phyloP scores from a whole-genome alignment of 106 monocot species.

The Posidonia australis region DNA sequence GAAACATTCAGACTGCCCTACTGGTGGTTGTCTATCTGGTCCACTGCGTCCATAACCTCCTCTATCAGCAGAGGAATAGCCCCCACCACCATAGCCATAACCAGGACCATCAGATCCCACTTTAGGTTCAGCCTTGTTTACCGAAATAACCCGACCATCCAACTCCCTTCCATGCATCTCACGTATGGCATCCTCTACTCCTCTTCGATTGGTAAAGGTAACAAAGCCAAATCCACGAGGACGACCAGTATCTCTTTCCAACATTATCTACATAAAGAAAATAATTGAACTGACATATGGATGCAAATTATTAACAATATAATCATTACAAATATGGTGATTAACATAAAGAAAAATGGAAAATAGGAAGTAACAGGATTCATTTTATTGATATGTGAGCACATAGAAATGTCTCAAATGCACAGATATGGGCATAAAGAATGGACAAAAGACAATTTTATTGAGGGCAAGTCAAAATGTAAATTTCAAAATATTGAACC shows the following conservation, averaged over 20 bases:
- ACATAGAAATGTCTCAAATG: too few relatives aligned
- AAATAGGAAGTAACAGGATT: too few relatives aligned
- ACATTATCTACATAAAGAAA: conserved; percentile 50
- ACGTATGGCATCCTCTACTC: conserved; percentile 62
- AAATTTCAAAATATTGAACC: too few relatives aligned
- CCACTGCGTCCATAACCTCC: conserved; percentile 31
- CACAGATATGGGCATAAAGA: too few relatives aligned
- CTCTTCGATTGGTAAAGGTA: conserved; percentile 66
- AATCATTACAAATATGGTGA: too few relatives aligned
- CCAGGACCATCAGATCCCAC: conserved; percentile 39
- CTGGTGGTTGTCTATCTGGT: conserved; percentile 30
- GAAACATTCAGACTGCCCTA: conserved; percentile 64
- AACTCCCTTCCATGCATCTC: conserved; percentile 85
- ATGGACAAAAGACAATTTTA: too few relatives aligned
- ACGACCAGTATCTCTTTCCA: conserved; percentile 78
- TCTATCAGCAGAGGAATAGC: conserved; percentile 34
- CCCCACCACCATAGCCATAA: conserved; percentile 30
- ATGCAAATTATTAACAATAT: neutral
- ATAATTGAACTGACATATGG: neutral
- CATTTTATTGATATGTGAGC: too few relatives aligned
- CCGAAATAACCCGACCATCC: conserved; percentile 72
- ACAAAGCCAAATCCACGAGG: conserved; percentile 99
- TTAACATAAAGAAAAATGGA: too few relatives aligned
- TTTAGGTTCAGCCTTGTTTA: conserved; percentile 86
- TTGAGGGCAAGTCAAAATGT: too few relatives aligned